These are phyloP conservation scores for Candida oleophila DNA, from an alignment of 805 yeast species.

Conservation along the genomic window DNA sequence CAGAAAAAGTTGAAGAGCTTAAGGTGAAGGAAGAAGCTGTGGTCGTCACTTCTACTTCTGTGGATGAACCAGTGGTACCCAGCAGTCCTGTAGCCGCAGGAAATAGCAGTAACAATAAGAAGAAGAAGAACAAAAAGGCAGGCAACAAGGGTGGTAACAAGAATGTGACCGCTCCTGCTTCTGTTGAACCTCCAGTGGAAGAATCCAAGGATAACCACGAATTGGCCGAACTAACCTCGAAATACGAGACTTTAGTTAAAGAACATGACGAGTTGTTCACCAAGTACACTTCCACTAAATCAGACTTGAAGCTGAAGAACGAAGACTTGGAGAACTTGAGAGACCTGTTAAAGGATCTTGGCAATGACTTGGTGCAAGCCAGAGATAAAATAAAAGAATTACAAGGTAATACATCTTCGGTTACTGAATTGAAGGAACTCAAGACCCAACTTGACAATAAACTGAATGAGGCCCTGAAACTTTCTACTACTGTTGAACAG, in stretches of 20 bases:
- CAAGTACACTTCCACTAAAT: slow-evolving; percentile 17
- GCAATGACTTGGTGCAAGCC: slow-evolving; percentile 74
- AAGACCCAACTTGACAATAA: slow-evolving; percentile 3
- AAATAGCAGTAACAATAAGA: slow-evolving; percentile 8
- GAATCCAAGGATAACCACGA: too few relatives aligned
- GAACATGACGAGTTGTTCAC: slow-evolving; percentile 16
- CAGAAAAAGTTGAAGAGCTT: slow-evolving; percentile 1
- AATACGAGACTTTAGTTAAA: slow-evolving; percentile 14
- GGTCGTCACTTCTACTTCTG: too few relatives aligned
- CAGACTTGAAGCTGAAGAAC: slow-evolving; percentile 37
- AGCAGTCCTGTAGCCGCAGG: not conserved
- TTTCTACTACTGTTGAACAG: slow-evolving; percentile 4
- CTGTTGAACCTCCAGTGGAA: not conserved
- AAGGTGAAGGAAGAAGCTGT: slow-evolving; percentile 2
- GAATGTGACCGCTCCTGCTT: not conserved
- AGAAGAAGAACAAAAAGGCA: slow-evolving; percentile 15
- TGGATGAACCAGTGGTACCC: not conserved
- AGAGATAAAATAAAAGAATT: slow-evolving; percentile 53
- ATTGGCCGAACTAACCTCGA: slow-evolving; percentile 12
- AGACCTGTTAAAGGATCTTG: slow-evolving; percentile 76
- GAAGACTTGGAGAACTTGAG: slow-evolving; percentile 69
- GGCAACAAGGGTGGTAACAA: slow-evolving; percentile 8
- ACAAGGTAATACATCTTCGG: slow-evolving; percentile 6
- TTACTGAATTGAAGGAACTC: slow-evolving; percentile 4
- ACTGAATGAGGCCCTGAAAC: not conserved